Conservation (phyloP, 257 asterid species). For the Jacaranda mimosifolia region DNA sequence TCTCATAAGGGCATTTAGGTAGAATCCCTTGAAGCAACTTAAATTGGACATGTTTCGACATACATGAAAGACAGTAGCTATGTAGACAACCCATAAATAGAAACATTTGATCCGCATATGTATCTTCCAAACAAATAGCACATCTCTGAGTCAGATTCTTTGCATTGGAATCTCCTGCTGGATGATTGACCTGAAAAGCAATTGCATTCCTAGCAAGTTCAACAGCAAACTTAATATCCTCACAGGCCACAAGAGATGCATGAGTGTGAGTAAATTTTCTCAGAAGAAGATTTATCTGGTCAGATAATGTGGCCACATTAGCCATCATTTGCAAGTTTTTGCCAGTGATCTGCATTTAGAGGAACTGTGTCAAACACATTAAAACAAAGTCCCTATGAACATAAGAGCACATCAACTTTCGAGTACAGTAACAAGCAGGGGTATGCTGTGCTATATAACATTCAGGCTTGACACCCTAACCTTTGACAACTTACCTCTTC, state of each 20-base stretch:
- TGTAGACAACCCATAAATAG: slow-evolving; percentile 54
- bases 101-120: slow-evolving; percentile 49
- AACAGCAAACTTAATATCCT: slow-evolving; percentile 49
- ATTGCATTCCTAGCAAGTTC: slow-evolving; percentile 54
- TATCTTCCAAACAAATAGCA: slow-evolving; percentile 63
- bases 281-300: slow-evolving; percentile 49
- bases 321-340: slow-evolving; percentile 24
- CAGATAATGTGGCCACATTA: slow-evolving; percentile 40
- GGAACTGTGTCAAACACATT: slow-evolving; percentile 17
- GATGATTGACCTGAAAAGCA: slow-evolving; percentile 38
- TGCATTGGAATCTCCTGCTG: slow-evolving; percentile 32
- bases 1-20: slow-evolving; percentile 63
- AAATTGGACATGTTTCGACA: slow-evolving; percentile 59
- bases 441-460: neutral
- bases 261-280: slow-evolving; percentile 39
- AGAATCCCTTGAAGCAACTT: slow-evolving; percentile 59
- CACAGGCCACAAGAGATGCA: slow-evolving; percentile 39
- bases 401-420: neutral
- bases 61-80: slow-evolving; percentile 59
- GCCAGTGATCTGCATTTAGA: slow-evolving; percentile 56
- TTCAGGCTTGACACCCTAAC: neutral
- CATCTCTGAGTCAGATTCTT: slow-evolving; percentile 49
- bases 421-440: slow-evolving; percentile 20
- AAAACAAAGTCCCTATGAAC: neutral
- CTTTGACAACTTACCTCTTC: neutral